Conservation (phyloP, 2,329 filamentous ascomycete species). For the Exophiala sp. region DNA sequence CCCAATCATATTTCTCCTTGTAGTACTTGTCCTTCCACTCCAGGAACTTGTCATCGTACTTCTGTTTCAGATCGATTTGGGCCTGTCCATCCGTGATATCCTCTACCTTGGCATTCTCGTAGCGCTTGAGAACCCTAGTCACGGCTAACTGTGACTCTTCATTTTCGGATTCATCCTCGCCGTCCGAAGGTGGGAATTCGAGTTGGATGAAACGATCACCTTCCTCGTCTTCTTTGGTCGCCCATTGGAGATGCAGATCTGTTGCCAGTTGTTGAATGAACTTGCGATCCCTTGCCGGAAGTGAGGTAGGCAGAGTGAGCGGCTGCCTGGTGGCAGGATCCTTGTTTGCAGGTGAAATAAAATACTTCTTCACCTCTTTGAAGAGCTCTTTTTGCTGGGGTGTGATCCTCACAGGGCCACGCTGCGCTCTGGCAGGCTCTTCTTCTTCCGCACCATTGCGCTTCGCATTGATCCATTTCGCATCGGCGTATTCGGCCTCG, state of each 20-base stretch:
- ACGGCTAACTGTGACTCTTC: constrained; percentile 82
- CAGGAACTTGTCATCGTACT: constrained; percentile 86
- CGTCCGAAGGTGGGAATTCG: constrained; percentile 48
- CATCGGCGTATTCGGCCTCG: constrained; percentile 81
- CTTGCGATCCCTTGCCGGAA: constrained; percentile 82
- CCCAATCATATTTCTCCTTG: constrained; percentile 84
- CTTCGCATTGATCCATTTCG: constrained; percentile 89
- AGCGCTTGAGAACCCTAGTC: constrained; percentile 79
- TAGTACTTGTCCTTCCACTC: constrained; percentile 97
- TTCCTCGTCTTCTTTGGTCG: constrained; percentile 60
- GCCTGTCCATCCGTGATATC: constrained; percentile 77
- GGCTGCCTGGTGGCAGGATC: constrained; percentile 46
- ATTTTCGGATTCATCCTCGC: constrained; percentile 69
- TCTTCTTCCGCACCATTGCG: constrained; percentile 64
- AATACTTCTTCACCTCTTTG: constrained; percentile 75
- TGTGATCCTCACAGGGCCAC: constrained; percentile 62
- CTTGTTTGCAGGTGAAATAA: constrained; percentile 63
- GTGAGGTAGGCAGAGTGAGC: constrained; percentile 68
- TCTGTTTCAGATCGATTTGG: constrained; percentile 71
- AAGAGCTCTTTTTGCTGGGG: constrained; percentile 78
- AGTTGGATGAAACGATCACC: constrained; percentile 65
- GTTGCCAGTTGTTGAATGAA: constrained; percentile 86
- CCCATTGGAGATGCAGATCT: constrained; percentile 63
- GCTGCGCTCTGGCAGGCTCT: constrained; percentile 51
- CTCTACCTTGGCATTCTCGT: constrained; percentile 83